A percentile compares a stretch with the other conserved stretches of the same genome.
phyloP scores from a whole-genome alignment of 2,329 filamentous ascomycete species.

The Pseudopyrenochaeta lycopersici region DNA sequence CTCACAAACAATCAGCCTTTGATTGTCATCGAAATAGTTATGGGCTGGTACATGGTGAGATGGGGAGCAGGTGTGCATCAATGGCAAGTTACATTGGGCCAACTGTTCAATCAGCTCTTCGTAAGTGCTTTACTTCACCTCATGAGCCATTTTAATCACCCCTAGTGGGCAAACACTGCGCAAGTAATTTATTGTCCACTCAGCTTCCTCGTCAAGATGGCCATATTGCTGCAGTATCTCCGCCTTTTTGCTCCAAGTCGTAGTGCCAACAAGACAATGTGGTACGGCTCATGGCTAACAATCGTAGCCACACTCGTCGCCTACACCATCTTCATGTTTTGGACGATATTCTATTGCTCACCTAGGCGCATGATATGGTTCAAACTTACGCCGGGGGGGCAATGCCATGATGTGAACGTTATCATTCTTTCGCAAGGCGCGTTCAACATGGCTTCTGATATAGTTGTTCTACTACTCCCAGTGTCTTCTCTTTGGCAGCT shows the following conservation, averaged over 20 bases:
- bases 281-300: conserved; percentile 31
- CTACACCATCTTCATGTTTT: conserved; percentile 36
- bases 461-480: conserved; percentile 36
- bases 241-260: conserved; percentile 36
- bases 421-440: conserved; percentile 31
- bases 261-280: conserved; percentile 31
- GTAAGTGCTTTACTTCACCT: conserved; percentile 12
- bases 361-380: conserved; percentile 38
- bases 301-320: conserved; percentile 29
- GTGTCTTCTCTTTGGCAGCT: conserved; percentile 31
- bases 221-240: conserved; percentile 39
- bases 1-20: conserved; percentile 24
- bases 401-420: conserved; percentile 22
- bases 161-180: conserved; percentile 33
- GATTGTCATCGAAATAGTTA: conserved; percentile 28
- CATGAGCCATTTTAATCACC: not conserved
- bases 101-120: conserved; percentile 36
- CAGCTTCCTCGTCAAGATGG: conserved; percentile 39
- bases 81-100: conserved; percentile 36
- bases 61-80: conserved; percentile 42
- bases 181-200: conserved; percentile 39
- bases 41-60: conserved; percentile 36
- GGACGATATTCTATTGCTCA: conserved; percentile 37
- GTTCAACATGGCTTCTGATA: conserved; percentile 39
- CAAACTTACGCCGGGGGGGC: conserved; percentile 14